These are phyloP conservation scores for Dalbergia oliveri DNA, from an alignment of 306 rosid species.

Conservation along the genomic window DNA sequence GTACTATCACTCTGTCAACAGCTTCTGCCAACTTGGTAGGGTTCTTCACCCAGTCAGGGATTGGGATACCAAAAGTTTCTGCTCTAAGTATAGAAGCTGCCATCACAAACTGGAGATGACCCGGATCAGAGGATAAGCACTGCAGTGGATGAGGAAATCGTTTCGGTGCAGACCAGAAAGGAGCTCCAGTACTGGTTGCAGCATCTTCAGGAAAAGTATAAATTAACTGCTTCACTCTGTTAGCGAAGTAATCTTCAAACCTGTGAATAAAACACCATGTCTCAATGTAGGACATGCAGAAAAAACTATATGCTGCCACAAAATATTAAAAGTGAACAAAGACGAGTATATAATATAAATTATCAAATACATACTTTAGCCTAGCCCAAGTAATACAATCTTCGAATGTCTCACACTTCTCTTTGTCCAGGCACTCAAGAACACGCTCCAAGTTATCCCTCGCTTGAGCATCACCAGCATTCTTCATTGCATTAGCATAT, in stretches of 20 bases:
- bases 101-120: conserved; percentile 81
- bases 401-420: conserved; percentile 80
- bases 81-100: conserved; percentile 87
- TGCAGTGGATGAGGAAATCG: conserved; percentile 87
- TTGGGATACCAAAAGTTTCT: conserved; percentile 89
- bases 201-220: conserved; percentile 99
- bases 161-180: conserved; percentile 99
- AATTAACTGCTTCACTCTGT: conserved; percentile 89
- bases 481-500: conserved; percentile 69
- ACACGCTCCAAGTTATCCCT: conserved; percentile 95
- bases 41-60: conserved; percentile 88
- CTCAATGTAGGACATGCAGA: conserved; percentile 1
- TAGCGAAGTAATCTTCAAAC: conserved; percentile 92
- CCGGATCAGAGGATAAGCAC: conserved; percentile 77
- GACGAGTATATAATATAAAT: neutral
- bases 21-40: conserved; percentile 77
- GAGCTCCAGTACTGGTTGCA: conserved; percentile 89
- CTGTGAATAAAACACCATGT: conserved; percentile 51
- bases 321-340: conserved; percentile 8
- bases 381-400: conserved; percentile 96
- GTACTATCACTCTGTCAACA: conserved; percentile 74
- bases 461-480: conserved; percentile 98
- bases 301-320: conserved; percentile 9
- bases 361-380: conserved; percentile 64
- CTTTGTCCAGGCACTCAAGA: conserved; percentile 90